Evolutionary conservation across 106 monocot genomes (phyloP).

Genomic region (Allium sativum): DNA sequence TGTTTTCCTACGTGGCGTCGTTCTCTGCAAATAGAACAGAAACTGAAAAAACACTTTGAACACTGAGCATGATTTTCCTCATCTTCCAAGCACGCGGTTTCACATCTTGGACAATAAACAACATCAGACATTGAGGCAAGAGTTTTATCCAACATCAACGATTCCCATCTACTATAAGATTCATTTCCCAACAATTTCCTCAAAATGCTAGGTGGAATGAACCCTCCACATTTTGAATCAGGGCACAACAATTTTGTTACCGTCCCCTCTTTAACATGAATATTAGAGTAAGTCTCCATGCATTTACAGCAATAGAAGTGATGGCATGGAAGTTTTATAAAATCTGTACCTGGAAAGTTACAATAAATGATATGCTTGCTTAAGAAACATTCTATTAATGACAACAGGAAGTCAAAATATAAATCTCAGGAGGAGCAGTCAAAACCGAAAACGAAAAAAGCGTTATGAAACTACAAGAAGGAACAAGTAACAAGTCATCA

Average conservation of each 20-base stretch:
- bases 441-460: neutral
- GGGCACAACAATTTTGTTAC: constrained; percentile 78
- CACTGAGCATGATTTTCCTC: constrained; percentile 78
- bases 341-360: constrained; percentile 39
- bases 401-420: neutral
- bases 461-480: neutral
- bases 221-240: constrained; percentile 43
- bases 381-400: neutral
- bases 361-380: neutral
- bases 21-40: constrained; percentile 80
- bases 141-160: constrained; percentile 50
- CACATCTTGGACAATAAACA: constrained; percentile 88
- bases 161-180: constrained; percentile 68
- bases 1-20: constrained; percentile 57
- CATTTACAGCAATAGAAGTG: constrained; percentile 82
- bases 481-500: too few relatives aligned
- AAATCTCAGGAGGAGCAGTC: neutral
- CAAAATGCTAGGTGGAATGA: constrained; percentile 65
- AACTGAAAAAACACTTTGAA: constrained; percentile 78
- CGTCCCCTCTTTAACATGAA: constrained; percentile 77
- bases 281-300: constrained; percentile 73
- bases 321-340: constrained; percentile 67
- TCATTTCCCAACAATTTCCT: constrained; percentile 48
- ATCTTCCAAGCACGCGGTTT: constrained; percentile 84
- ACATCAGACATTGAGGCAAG: constrained; percentile 80